phyloP scores from a whole-genome alignment of 225 moss, liverwort and hornwort genomes.

The Sphagnum tenellum region DNA sequence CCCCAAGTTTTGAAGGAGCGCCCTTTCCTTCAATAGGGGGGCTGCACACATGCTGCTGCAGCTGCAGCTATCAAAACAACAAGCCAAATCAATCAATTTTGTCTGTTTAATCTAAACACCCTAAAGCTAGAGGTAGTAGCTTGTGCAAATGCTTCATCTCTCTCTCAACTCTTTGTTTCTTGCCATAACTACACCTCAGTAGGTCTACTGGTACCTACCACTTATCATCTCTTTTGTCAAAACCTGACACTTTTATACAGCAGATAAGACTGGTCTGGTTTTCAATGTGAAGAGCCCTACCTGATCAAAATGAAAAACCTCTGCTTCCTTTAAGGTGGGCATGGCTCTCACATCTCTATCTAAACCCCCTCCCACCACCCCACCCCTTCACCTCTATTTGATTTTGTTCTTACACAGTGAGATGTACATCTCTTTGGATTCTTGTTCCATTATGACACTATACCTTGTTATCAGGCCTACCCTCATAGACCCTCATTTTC shows the following conservation, averaged over 20 bases:
- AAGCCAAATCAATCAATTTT: too few species aligned
- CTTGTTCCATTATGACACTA: not conserved
- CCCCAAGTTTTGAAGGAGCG: too few species aligned
- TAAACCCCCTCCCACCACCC: not conserved
- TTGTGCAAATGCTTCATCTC: too few species aligned
- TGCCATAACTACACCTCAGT: too few species aligned
- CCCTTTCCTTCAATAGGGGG: too few species aligned
- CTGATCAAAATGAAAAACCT: constrained; percentile 5
- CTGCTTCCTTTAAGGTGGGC: not conserved
- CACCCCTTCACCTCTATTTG: not conserved
- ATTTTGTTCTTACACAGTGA: constrained; percentile 3
- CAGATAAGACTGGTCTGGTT: constrained; percentile 1
- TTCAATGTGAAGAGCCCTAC: constrained; percentile 3
- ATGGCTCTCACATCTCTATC: constrained; percentile 1
- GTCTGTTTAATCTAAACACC: too few species aligned
- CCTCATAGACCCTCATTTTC: constrained; percentile 1
- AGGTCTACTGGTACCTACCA: too few species aligned
- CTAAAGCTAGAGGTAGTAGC: too few species aligned
- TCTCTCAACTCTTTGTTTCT: too few species aligned
- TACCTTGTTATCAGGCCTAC: not conserved
- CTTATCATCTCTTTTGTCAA: too few species aligned
- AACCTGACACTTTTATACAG: constrained; percentile 3
- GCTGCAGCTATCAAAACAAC: too few species aligned
- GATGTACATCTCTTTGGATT: not conserved
- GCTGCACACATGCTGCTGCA: too few species aligned